These are phyloP conservation scores for Geotrichum phurueaensis DNA, from an alignment of 1,139 yeast genomes.

Conservation along the genomic window DNA sequence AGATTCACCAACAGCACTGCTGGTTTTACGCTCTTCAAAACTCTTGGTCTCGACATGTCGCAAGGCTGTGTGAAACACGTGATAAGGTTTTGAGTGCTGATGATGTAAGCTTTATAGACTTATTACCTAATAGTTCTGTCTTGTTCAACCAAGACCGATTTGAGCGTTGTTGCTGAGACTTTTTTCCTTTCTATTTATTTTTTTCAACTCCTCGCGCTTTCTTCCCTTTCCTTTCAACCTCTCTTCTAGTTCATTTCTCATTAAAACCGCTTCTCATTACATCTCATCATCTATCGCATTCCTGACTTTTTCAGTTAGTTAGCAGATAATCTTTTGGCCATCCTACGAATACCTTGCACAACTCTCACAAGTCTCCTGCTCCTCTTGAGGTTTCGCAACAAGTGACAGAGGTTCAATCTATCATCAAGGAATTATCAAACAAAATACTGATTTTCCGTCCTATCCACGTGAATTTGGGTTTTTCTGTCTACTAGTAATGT, in stretches of 20 bases:
- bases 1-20: too few relatives aligned
- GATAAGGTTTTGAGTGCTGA: too few relatives aligned
- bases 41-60: too few relatives aligned
- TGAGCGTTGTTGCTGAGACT: not conserved
- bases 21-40: too few relatives aligned
- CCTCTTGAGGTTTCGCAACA: not conserved
- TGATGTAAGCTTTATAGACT: not conserved
- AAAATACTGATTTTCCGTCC: not conserved
- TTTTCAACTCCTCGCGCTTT: not conserved
- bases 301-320: not conserved
- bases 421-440: not conserved
- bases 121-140: not conserved
- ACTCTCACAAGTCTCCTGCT: not conserved
- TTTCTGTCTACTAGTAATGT: conserved; percentile 3
- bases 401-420: not conserved
- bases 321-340: not conserved
- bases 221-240: not conserved
- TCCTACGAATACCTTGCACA: not conserved
- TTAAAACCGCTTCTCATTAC: not conserved
- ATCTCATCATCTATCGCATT: not conserved
- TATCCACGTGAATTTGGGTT: not conserved
- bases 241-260: not conserved
- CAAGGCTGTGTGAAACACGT: too few relatives aligned
- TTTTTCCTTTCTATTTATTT: not conserved
- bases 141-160: not conserved